Evolutionary conservation across 139 green algal genomes (phyloP).

Genomic region (Chlorella vulgaris): DNA sequence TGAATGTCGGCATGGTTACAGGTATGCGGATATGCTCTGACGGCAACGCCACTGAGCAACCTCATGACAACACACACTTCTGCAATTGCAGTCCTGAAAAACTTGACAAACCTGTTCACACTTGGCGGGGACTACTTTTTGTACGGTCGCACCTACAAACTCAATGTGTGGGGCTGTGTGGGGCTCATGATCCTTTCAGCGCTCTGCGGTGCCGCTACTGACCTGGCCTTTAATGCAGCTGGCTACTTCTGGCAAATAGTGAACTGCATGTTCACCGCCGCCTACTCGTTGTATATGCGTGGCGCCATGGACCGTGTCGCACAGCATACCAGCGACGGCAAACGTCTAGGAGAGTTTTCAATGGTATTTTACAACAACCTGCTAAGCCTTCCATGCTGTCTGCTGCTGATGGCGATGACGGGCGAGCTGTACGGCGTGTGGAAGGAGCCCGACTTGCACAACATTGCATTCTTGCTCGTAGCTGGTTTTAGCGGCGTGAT

Average conservation of each 20-base stretch:
- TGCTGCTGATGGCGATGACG: conserved; percentile 60
- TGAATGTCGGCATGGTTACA: conserved; percentile 77
- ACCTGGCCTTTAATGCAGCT: conserved; percentile 79
- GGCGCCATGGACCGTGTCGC: conserved; percentile 82
- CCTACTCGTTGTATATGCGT: conserved; percentile 83
- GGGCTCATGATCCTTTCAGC: conserved; percentile 85
- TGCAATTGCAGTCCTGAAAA: conserved; percentile 77
- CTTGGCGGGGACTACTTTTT: conserved; percentile 83
- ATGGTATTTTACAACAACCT: conserved; percentile 96
- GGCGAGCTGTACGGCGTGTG: conserved; percentile 60
- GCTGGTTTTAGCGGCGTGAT: conserved; percentile 12
- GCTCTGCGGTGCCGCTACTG: conserved; percentile 75
- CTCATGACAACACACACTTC: neutral
- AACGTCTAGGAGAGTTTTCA: conserved; percentile 67
- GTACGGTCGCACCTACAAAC: conserved; percentile 70
- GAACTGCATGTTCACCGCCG: conserved; percentile 85
- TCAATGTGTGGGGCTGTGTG: conserved; percentile 75
- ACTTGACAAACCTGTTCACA: conserved; percentile 90
- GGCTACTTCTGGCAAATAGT: conserved; percentile 90
- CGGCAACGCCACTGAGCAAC: too few species aligned
- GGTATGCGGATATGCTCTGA: too few species aligned
- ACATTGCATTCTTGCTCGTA: conserved; percentile 57
- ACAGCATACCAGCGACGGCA: conserved; percentile 44
- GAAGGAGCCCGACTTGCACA: conserved; percentile 57
- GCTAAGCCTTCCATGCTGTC: conserved; percentile 81